Conservation (phyloP, 2,329 filamentous ascomycete genomes). For the Cytospora mali region DNA sequence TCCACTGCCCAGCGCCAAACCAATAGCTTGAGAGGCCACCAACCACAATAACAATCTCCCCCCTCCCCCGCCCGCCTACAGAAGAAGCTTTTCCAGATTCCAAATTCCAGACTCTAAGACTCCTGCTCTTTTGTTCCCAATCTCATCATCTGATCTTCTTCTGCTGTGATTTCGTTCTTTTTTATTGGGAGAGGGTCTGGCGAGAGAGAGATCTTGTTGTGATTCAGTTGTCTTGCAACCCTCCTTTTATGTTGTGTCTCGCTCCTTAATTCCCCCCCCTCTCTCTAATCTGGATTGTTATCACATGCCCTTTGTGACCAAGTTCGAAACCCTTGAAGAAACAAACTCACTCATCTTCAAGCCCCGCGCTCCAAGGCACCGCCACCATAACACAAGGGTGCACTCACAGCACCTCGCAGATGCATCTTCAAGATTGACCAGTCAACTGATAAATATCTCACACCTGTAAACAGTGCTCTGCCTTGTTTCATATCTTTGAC, state of each 20-base stretch:
- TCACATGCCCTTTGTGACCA: not conserved
- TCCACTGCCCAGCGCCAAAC: not conserved
- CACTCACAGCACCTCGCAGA: conserved; percentile 19
- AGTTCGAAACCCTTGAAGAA: not conserved
- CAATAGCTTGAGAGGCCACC: not conserved
- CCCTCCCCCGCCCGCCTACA: too few species aligned
- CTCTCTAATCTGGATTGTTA: too few species aligned
- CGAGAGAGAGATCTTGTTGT: not conserved
- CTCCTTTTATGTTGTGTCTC: not conserved
- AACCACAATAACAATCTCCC: not conserved
- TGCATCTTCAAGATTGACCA: conserved; percentile 23
- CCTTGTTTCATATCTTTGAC: not conserved
- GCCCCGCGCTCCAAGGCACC: not conserved
- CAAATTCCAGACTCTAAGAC: not conserved
- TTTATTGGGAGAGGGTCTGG: not conserved
- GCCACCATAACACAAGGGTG: not conserved
- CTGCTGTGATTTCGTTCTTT: not conserved
- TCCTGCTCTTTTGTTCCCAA: not conserved
- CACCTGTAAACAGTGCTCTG: not conserved
- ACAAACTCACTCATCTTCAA: not conserved
- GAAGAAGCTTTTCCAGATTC: not conserved
- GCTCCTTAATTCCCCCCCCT: too few species aligned
- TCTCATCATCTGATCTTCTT: not conserved
- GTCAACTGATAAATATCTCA: not conserved
- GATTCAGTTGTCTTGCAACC: not conserved